Base-by-base conservation (phyloP, 179 eudicot species). In the Vitellaria paradoxa region DNA sequence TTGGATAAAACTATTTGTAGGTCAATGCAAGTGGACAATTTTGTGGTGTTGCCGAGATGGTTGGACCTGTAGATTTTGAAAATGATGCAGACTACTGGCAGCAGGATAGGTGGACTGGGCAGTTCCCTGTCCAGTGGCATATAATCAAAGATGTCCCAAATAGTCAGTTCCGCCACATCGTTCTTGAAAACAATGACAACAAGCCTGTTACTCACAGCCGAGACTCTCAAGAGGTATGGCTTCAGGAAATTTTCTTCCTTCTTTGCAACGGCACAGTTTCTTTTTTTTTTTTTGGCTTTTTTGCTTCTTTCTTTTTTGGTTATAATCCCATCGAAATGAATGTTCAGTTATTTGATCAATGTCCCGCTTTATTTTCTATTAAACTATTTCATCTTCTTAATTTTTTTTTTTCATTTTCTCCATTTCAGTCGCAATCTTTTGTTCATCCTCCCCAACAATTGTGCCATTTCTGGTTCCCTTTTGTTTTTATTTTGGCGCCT, bases 81-180 rank as follows among this genome's bases (percentile, higher is more conserved):
- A 88, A 88, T 59, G 87, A 87, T 88, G 98, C 96, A 65, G 94
- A 93, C 26, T 92, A 93, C 84, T 96, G 99, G 99, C 98, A 93
- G 83, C 99, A 93, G 86, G 99, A 93, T 84, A 90, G 98, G 82
- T 96, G 99, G 99, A 96, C 88, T 78, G 99, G 99, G n/a, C 97
- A 88, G 84, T 96, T 96, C 77, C 89, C 91, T 66, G 98, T 96
- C 46, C 82, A 82, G 57, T 96, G 99, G 99, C 97, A 87, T 79
- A 84, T 96, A 61, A 83, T 96, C 4, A 96, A 96, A 84, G 99
- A 96, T 88, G 91, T 96, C 17, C 98, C 97, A 9, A 96, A 96
- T 75, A 88, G 86, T 80, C 91, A 82, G 77, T 90, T 95, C 76
- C 91, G 96, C 65, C 99, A 93, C 86, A 91, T 96, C 74, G 82